Base-by-base conservation (phyloP, 306 rosid species). In the Mimosa bimucronata region DNA sequence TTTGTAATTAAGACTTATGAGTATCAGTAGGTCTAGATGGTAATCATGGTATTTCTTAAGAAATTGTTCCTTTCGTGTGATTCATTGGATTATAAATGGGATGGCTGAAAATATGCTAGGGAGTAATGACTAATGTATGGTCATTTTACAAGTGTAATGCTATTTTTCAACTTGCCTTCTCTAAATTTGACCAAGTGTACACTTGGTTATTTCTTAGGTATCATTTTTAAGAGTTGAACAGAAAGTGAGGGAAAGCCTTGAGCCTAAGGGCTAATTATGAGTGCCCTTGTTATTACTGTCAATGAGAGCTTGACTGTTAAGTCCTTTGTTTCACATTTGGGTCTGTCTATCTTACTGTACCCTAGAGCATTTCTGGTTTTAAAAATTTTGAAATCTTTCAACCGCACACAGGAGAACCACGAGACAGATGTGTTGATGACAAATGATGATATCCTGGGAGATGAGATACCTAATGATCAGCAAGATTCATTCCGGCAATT, bases 381-480 rank as follows among this genome's bases (percentile, higher is more conserved):
- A 2, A 11, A 30, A 16, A 10, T 70, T 75, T 53, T 64, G 57
- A 65, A 64, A 41, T 60, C 30, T 74, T 66, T 6, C 78, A 57
- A 23, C 38, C 79, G 74, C 53, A 80, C 81, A 66, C 84, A 93
- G 99, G 97, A 91, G 85, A 89, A 78, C 83, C 88, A 65, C 65
- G 98, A 96, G 55, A 65, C 76, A 14, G 84, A 83, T 73, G 50
- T 79, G 53, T 78, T 76, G 42, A 88, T 96, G 99, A 90, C 99
- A 61, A 96, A 93, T 84, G 99, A 96, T 84, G 99, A 96, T 85
- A 81, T 96, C 68, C 88, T 96, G 87, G 99, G 99, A 46, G 98
- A 93, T 87, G 99, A 96, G 90, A 93, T 96, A 87, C 97, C 99
- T 44, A 31, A 82, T 72, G 99, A 96, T 85, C 99, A 96, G 88